Conservation (phyloP, 208 protist genomes). For the Acanthamoeba healyi region DNA sequence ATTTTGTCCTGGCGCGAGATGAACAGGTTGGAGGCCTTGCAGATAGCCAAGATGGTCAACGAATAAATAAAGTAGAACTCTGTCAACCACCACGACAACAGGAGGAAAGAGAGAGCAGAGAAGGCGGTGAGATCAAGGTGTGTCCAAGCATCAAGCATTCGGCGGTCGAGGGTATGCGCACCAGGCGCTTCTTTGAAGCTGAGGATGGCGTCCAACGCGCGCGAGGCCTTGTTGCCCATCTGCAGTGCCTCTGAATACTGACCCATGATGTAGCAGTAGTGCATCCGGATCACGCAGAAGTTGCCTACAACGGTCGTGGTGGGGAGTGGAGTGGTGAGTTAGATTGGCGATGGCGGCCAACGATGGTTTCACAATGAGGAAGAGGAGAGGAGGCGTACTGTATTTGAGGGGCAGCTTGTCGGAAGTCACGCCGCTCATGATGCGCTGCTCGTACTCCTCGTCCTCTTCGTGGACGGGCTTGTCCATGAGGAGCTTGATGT, state of each 20-base stretch:
- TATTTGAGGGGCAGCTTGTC: conserved; percentile 27
- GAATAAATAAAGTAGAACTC: conserved; percentile 64
- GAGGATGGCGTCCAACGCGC: background rate
- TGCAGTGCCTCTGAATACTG: conserved; percentile 26
- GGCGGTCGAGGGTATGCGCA: no score
- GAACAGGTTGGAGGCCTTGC: conserved; percentile 37
- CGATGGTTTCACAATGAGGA: background rate
- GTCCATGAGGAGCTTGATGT: background rate
- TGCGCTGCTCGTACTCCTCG: conserved; percentile 17
- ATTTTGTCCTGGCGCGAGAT: conserved; percentile 33
- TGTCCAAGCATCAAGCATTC: no score
- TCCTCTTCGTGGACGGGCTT: background rate
- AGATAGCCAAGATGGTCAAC: conserved; percentile 61
- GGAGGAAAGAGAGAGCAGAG: background rate
- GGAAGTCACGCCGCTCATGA: background rate
- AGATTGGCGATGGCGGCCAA: background rate
- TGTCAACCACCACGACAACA: background rate
- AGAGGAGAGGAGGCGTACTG: background rate
- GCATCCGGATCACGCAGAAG: background rate
- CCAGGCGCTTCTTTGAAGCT: conserved; percentile 20
- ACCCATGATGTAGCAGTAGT: conserved; percentile 70
- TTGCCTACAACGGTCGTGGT: background rate
- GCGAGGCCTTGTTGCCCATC: background rate
- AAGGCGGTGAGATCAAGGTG: background rate
- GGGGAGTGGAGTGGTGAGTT: no score